These are phyloP conservation scores for Colletotrichum salicis DNA, from an alignment of 2,329 filamentous ascomycete species.

Conservation along the genomic window DNA sequence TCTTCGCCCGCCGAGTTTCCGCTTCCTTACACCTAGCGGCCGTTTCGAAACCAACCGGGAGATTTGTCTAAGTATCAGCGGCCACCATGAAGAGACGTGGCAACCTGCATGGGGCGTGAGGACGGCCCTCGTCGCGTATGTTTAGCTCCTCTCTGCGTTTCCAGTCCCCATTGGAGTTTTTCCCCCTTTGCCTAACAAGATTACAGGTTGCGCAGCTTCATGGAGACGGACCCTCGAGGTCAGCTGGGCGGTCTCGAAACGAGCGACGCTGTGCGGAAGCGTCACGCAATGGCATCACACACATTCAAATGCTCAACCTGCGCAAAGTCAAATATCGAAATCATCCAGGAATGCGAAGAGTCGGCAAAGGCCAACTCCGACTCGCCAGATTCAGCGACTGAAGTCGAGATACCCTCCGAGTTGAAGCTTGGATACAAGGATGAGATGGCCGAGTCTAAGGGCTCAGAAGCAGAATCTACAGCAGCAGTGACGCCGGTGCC, in stretches of 20 bases:
- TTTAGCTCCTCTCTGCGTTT: neutral
- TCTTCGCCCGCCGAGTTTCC: constrained; percentile 91
- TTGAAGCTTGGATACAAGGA: constrained; percentile 78
- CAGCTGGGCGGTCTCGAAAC: constrained; percentile 92
- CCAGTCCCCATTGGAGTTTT: neutral
- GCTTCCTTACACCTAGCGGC: constrained; percentile 90
- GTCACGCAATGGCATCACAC: constrained; percentile 74
- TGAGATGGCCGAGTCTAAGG: constrained; percentile 64
- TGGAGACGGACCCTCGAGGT: constrained; percentile 89
- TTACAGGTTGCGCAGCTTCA: constrained; percentile 78
- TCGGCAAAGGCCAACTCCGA: constrained; percentile 53
- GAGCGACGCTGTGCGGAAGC: constrained; percentile 71
- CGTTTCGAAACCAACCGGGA: constrained; percentile 97
- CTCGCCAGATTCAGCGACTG: constrained; percentile 46
- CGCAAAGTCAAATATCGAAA: constrained; percentile 75
- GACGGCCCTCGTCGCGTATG: constrained; percentile 78
- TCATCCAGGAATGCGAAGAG: constrained; percentile 77
- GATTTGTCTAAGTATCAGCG: constrained; percentile 93
- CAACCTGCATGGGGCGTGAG: constrained; percentile 97
- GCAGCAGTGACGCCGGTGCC: neutral
- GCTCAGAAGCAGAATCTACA: neutral
- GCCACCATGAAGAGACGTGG: constrained; percentile 98
- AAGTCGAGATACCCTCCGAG: constrained; percentile 64
- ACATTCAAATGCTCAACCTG: constrained; percentile 78
- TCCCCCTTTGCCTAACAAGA: neutral